Evolutionary conservation across 2,329 filamentous ascomycete genomes (phyloP).

Genomic region (Neopestalotiopsis sp.): DNA sequence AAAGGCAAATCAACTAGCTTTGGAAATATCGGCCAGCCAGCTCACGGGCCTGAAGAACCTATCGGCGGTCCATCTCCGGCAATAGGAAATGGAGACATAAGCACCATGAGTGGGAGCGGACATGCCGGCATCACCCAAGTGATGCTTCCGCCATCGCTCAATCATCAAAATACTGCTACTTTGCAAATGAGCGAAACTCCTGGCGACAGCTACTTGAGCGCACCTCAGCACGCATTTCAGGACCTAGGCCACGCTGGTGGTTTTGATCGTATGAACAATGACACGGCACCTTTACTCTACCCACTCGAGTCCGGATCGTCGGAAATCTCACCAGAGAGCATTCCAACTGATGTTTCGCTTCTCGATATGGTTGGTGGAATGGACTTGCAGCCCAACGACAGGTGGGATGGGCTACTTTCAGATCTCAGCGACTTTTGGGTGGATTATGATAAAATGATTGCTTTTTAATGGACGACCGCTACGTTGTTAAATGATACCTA

Average conservation of each 20-base stretch:
- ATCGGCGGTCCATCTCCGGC: neutral
- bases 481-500: neutral
- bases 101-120: neutral
- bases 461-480: neutral
- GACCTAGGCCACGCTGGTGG: neutral
- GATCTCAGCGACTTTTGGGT: constrained; percentile 14
- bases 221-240: neutral
- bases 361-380: constrained; percentile 1
- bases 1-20: neutral
- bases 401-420: constrained; percentile 4
- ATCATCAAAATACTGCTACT: neutral
- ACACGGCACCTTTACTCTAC: neutral
- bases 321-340: neutral
- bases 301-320: neutral
- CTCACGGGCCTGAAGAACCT: neutral
- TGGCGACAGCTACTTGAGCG: neutral
- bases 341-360: neutral
- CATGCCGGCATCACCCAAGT: neutral
- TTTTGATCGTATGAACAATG: neutral
- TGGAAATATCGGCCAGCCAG: neutral
- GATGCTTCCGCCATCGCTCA: neutral
- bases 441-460: constrained; percentile 11
- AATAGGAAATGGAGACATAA: neutral
- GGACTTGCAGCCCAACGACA: neutral
- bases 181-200: neutral